Percentiles rank a stretch among this genome's conserved stretches.
These are phyloP conservation scores for Macrocybe gigantea DNA, from an alignment of 768 basidiomycete species.

Conservation along the genomic window DNA sequence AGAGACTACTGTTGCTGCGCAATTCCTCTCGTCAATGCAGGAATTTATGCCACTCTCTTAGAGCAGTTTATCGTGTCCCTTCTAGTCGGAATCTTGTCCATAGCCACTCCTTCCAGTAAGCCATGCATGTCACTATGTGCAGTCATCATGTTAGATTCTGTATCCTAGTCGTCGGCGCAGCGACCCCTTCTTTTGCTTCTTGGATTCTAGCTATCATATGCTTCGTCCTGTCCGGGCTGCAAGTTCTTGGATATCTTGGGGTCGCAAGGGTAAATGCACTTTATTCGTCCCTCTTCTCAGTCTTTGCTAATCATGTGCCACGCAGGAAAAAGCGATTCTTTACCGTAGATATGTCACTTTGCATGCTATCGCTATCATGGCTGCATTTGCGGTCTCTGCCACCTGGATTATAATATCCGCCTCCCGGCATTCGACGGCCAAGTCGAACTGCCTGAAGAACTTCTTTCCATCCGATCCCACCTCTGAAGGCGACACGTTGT, in stretches of 20 bases:
- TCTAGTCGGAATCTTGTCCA: slow-evolving; percentile 62
- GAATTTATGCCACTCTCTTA: slow-evolving; percentile 73
- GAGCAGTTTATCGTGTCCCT: slow-evolving; percentile 73
- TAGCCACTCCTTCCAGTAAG: slow-evolving; percentile 80
- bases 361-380: slow-evolving; percentile 47
- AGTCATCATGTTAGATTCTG: slow-evolving; percentile 2
- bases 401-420: slow-evolving; percentile 83
- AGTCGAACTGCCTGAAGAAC: slow-evolving; percentile 52
- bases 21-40: slow-evolving; percentile 84
- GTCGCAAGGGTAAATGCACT: slow-evolving; percentile 58
- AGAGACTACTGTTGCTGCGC: slow-evolving; percentile 93
- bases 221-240: slow-evolving; percentile 70
- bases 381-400: slow-evolving; percentile 70
- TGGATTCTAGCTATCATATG: slow-evolving; percentile 72
- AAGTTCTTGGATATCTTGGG: slow-evolving; percentile 81
- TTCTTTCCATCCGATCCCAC: slow-evolving; percentile 43
- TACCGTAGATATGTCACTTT: slow-evolving; percentile 68
- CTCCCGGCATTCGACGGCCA: slow-evolving; percentile 65
- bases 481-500: slow-evolving; percentile 65
- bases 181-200: slow-evolving; percentile 71
- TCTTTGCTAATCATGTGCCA: slow-evolving; percentile 1
- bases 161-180: slow-evolving; percentile 74
- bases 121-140: slow-evolving; percentile 1
- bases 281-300: not conserved
- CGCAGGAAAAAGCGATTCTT: slow-evolving; percentile 59